These are phyloP conservation scores for Pythium volutum DNA, from an alignment of 352 stramenopile genomes.

Conservation along the genomic window DNA sequence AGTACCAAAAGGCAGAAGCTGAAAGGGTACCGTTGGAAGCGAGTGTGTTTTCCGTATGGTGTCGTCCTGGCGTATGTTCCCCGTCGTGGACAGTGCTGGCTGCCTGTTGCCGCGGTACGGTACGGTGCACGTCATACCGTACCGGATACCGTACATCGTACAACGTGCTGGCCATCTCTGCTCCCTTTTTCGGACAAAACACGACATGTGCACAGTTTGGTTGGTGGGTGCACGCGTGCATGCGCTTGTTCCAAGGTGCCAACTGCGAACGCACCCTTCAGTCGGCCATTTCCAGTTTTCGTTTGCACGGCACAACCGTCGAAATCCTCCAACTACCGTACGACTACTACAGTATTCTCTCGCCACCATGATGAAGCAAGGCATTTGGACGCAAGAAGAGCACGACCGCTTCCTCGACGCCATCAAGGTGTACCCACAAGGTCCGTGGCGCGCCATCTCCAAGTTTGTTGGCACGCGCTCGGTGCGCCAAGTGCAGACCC, in stretches of 20 bases:
- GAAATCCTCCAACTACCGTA: no score
- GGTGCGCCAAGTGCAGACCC: conserved; percentile 23
- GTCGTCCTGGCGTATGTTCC: no score
- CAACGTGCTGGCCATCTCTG: not conserved
- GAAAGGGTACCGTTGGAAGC: no score
- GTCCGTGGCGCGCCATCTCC: conserved; percentile 19
- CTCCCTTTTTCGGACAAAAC: conserved; percentile 6
- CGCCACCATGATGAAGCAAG: conserved; percentile 15
- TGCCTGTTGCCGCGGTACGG: no score
- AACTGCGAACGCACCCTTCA: no score
- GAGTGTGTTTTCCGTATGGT: no score
- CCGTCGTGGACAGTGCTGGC: no score
- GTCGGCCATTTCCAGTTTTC: conserved; percentile 16
- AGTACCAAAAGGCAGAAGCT: no score
- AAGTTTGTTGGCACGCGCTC: conserved; percentile 20
- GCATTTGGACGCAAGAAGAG: conserved; percentile 28
- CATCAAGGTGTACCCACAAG: conserved; percentile 27
- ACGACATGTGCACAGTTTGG: not conserved
- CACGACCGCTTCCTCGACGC: conserved; percentile 30
- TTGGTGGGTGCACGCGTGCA: conserved; percentile 9
- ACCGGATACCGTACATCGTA: not conserved
- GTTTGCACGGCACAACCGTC: not conserved
- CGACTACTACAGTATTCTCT: no score
- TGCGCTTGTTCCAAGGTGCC: no score
- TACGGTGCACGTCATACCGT: not conserved